Evolutionary conservation across 78 protist genomes (phyloP), one percentile per base, ranked within the genome.

Genomic region (Dictyostelium capitatum): DNA sequence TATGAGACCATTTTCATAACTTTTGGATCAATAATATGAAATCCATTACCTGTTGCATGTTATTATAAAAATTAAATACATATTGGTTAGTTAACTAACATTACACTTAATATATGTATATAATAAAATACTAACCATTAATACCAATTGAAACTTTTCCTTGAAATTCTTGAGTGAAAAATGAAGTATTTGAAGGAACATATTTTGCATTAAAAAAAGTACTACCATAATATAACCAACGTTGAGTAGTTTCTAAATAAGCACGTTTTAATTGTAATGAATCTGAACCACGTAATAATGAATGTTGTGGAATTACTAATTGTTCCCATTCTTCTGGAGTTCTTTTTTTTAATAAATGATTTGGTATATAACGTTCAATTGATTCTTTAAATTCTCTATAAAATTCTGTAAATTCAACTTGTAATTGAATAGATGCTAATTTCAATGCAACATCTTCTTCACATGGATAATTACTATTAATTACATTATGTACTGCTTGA

Each of bases 1-100:
- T 87, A 65, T 20, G 93, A 87, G 6, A 87, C 84, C 25, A 87
- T 87, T 77, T 87, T 87, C 93, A 87, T 87, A 25, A 30, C 84
- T n/a, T 64, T 87, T 77, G 93, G 93, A 78, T 87, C 93, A 6
- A 87, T 87, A 43, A 87, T 87, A 77, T 87, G 93, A 5, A 87
- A 25, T 50, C 93, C 83, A 79, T 54, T 28, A n/a, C n/a, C n/a
- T n/a, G n/a, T n/a, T n/a, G n/a, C n/a, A n/a, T n/a, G n/a, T n/a
- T n/a, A n/a, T n/a, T n/a, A n/a, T n/a, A n/a, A n/a, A n/a, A n/a
- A n/a, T n/a, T n/a, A n/a, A n/a, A n/a, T n/a, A n/a, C n/a, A n/a
- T n/a, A n/a, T n/a, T n/a, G n/a, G n/a, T n/a, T n/a, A n/a, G n/a
- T n/a, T n/a, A n/a, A n/a, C n/a, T n/a, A n/a, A n/a, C n/a, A n/a